These are phyloP conservation scores for Conoideocrella luteorostrata DNA, from an alignment of 2,329 filamentous ascomycete species.

Conservation along the genomic window DNA sequence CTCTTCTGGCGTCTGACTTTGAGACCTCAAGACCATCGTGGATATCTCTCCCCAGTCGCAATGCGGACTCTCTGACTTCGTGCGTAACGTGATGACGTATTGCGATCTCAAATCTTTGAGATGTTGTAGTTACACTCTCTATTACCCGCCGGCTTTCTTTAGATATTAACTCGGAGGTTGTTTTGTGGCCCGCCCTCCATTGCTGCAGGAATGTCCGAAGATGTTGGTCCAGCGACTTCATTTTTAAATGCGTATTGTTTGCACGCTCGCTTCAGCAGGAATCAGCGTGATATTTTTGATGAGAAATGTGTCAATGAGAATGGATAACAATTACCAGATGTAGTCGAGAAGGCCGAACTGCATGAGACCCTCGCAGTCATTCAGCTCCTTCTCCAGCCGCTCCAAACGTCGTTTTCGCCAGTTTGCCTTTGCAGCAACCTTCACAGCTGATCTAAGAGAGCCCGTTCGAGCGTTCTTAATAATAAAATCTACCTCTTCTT, in stretches of 20 bases:
- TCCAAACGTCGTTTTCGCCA: conserved; percentile 18
- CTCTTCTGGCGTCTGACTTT: neutral
- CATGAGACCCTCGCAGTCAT: conserved; percentile 4
- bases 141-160: neutral
- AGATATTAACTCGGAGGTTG: neutral
- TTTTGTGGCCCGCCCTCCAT: neutral
- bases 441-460: neutral
- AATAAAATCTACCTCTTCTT: neutral
- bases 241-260: too few relatives aligned
- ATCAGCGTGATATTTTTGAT: neutral
- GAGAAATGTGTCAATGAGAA: neutral
- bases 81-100: neutral
- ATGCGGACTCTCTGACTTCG: neutral
- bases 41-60: neutral
- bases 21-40: neutral
- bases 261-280: too few relatives aligned
- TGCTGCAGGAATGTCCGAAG: too few relatives aligned
- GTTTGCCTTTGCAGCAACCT: conserved; percentile 9
- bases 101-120: neutral
- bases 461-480: neutral
- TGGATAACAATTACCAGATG: neutral
- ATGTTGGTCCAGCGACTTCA: too few relatives aligned
- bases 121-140: neutral
- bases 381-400: conserved; percentile 12
- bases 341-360: conserved; percentile 6